Percentiles rank a stretch among this genome's conserved stretches.
These are phyloP conservation scores for Metschnikowia continentalis DNA, from an alignment of 805 yeast genomes.

Conservation along the genomic window DNA sequence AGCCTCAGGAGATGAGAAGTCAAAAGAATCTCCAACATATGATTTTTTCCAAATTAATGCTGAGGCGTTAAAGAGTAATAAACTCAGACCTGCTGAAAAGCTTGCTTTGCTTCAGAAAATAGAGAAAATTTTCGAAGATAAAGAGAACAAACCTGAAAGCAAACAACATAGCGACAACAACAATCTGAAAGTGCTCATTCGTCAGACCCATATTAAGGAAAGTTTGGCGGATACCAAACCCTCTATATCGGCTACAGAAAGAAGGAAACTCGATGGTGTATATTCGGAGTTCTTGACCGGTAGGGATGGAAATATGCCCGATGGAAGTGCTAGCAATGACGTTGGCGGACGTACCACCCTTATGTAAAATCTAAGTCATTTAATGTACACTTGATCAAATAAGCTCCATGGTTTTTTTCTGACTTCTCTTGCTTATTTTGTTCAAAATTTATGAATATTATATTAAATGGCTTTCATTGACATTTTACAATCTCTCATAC, in stretches of 20 bases:
- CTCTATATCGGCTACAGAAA: slow-evolving; percentile 78
- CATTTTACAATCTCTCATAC: too few species aligned
- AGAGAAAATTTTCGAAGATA: slow-evolving; percentile 29
- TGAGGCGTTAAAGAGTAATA: slow-evolving; percentile 23
- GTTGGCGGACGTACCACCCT: slow-evolving; percentile 83
- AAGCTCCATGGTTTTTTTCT: neutral
- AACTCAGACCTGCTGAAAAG: slow-evolving; percentile 37
- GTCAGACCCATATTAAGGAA: slow-evolving; percentile 50
- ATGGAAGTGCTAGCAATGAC: slow-evolving; percentile 73
- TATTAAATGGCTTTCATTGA: neutral
- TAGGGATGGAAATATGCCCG: slow-evolving; percentile 85
- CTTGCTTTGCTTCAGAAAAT: slow-evolving; percentile 40
- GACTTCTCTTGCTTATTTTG: neutral
- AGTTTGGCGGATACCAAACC: slow-evolving; percentile 79
- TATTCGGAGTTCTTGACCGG: slow-evolving; percentile 71
- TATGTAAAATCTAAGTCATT: slow-evolving; percentile 44
- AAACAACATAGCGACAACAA: slow-evolving; percentile 6
- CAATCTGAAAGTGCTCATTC: slow-evolving; percentile 40
- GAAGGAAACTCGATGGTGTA: slow-evolving; percentile 54
- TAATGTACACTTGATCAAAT: neutral
- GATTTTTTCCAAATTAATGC: slow-evolving; percentile 45
- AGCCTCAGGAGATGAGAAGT: slow-evolving; percentile 14
- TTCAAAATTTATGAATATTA: neutral
- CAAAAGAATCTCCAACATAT: slow-evolving; percentile 7
- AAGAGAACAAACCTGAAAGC: slow-evolving; percentile 3